Evolutionary conservation across 2,329 filamentous ascomycete genomes (phyloP), one percentile per base, ranked within the genome.

Genomic region (Ophiocordyceps camponoti-saundersi): DNA sequence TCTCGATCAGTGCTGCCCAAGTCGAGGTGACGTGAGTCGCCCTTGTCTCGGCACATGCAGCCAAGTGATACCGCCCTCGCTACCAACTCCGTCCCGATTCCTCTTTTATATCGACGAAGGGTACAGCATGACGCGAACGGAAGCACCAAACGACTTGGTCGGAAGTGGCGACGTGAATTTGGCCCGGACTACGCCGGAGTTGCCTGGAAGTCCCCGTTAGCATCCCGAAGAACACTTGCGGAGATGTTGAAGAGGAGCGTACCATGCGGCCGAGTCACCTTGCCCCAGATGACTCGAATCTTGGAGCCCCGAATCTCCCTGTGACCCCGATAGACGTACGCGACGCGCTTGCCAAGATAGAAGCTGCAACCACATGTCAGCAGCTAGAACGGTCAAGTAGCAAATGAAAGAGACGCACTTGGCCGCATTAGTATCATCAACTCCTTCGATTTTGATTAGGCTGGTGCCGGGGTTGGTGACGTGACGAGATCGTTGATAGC

Each of bases 281-380:
- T 95, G 77, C 90, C 90, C 88, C 89, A 96, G 77, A 96, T 95
- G 61, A 96, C 84, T 66, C 90, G 82, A 74, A 96, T 93, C 83
- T 96, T 96, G 69, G 88, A 90, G 68, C 92, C 92, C 64, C 90
- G 85, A 65, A 95, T 79, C 77, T 95, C 87, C 73, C 82, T 89
- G 72, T 86, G 82, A 61, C 82, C 90, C 66, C 89, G 87, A 80
- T 96, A 98, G 72, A 98, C 88, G 72, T 88, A 98, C 68, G 92
- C 92, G 68, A 96, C 81, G 76, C 89, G 89, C 85, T 98, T 98
- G 74, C 92, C 92, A 58, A 87, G 77, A 77, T 98, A 98, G 85
- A 95, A 95, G 73, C 74, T 77, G 58, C 49, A 52, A 47, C 36
- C 39, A 15, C 42, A 40, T 22, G 44, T 62, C 57, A 63, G 59